A percentile compares a stretch with the other conserved stretches of the same genome.
These are phyloP conservation scores for Thelephora ganbajun DNA, from an alignment of 768 basidiomycete genomes.

Conservation along the genomic window DNA sequence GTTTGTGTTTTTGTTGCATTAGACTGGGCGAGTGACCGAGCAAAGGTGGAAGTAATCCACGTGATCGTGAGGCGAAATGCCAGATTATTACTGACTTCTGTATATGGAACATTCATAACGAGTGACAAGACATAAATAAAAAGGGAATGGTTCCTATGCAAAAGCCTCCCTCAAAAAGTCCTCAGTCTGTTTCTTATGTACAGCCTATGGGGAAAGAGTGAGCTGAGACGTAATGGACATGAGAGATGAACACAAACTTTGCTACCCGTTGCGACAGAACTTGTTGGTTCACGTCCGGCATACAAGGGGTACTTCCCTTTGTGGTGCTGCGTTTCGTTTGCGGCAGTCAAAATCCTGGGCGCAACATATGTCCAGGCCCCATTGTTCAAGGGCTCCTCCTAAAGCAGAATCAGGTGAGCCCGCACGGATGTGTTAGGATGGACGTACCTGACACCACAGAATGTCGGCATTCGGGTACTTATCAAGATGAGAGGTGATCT, in stretches of 20 bases:
- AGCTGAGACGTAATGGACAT: neutral
- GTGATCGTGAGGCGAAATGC: no score
- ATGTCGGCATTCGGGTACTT: slow-evolving; percentile 91
- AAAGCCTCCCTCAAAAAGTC: slow-evolving; percentile 56
- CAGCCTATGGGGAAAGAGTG: slow-evolving; percentile 25
- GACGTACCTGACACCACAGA: slow-evolving; percentile 75
- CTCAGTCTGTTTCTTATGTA: slow-evolving; percentile 89
- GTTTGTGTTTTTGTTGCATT: slow-evolving; percentile 57
- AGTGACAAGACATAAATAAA: no score
- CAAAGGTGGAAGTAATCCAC: neutral
- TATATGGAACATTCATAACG: no score
- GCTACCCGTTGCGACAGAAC: slow-evolving; percentile 86
- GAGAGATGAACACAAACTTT: slow-evolving; percentile 36
- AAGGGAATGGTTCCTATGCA: slow-evolving; percentile 8
- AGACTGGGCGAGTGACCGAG: neutral
- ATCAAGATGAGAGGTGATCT: slow-evolving; percentile 91
- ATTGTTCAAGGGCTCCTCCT: slow-evolving; percentile 94
- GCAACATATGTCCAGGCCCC: slow-evolving; percentile 96
- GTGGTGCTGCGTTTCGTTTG: slow-evolving; percentile 81
- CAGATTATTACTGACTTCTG: no score
- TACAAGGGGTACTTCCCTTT: slow-evolving; percentile 83
- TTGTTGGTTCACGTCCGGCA: slow-evolving; percentile 85
- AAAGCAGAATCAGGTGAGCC: slow-evolving; percentile 4
- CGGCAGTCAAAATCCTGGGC: slow-evolving; percentile 88
- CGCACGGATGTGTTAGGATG: neutral